Evolutionary conservation across 176 grass and related monocot genomes (phyloP), one percentile per base, ranked within the genome.

Genomic region (Musa acuminata): DNA sequence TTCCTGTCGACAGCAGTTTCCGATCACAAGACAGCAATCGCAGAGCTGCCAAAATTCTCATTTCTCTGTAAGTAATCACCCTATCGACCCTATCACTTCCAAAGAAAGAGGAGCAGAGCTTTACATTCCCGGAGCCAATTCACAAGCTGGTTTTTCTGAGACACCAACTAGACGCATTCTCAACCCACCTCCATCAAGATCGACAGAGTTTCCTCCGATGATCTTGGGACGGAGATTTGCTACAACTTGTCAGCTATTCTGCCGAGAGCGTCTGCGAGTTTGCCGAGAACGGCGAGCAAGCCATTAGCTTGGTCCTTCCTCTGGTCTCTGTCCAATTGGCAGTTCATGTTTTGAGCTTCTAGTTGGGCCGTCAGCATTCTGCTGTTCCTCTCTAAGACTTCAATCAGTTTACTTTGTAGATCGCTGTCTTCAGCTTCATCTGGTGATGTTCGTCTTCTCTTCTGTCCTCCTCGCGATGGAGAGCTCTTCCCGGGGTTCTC

Each of bases 171-270:
- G 9, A 8, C n/a, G 10, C 29, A n/a, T 16, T 19, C 9, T 10
- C 35, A 69, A 49, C 22, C 67, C 67, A n/a, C 43, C 8, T 70
- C 67, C 67, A 50, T 11, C 19, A 19, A n/a, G 57, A 60, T 60
- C 19, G 17, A 21, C 13, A 60, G 8, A 49, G 49, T 29, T 19
- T 6, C 35, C 35, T 43, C 4, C 3, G 35, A 4, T 5, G 35
- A 35, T 35, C 35, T 4, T 35, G 35, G 2, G 35, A 35, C 35
- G 35, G 35, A 70, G 35, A 72, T 69, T 82, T 75, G 13, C 86
- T 99, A 94, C 73, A 99, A 86, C 81, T 91, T 99, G 65, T 99
- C 95, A 5, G 95, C 90, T 52, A 98, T 98, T 84, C 80, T 93
- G 71, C 88, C 84, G 71, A 98, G 88, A n/a, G 88, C 88, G 70